Conservation (phyloP, 1,284 basidiomycete species). For the Ganoderma meredithae region DNA sequence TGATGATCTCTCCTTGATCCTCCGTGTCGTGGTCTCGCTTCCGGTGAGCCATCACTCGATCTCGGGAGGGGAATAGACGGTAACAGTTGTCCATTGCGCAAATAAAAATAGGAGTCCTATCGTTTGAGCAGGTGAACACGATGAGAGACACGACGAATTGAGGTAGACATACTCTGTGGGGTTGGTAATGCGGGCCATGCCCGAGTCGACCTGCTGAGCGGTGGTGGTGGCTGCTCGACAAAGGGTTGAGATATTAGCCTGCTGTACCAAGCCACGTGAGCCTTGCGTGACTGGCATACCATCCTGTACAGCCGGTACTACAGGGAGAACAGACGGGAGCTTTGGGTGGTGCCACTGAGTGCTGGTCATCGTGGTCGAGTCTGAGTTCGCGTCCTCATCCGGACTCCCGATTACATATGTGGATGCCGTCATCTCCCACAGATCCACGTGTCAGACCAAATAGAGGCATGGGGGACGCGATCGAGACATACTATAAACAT, state of each 20-base stretch:
- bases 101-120: conserved; percentile 71
- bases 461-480: not conserved
- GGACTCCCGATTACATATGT: not conserved
- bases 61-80: conserved; percentile 74
- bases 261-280: too few species aligned
- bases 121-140: not conserved
- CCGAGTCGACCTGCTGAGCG: conserved; percentile 51
- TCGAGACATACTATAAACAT: too few species aligned
- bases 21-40: conserved; percentile 75
- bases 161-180: conserved; percentile 55
- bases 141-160: not conserved
- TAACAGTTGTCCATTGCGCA: conserved; percentile 70
- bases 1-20: conserved; percentile 66
- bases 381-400: not conserved
- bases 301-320: conserved; percentile 42
- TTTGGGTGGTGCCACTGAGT: conserved; percentile 34
- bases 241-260: not conserved
- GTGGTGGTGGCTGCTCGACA: conserved; percentile 52
- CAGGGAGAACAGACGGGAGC: conserved; percentile 42
- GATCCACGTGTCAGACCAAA: conserved; percentile 2
- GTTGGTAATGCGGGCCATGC: conserved; percentile 58
- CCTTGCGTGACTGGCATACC: conserved; percentile 29
- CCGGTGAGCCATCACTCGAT: conserved; percentile 73
- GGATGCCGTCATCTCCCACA: not conserved
- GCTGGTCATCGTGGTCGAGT: conserved; percentile 31